phyloP scores from a whole-genome alignment of 495 filamentous ascomycete species.

The Trypethelium eluteriae region DNA sequence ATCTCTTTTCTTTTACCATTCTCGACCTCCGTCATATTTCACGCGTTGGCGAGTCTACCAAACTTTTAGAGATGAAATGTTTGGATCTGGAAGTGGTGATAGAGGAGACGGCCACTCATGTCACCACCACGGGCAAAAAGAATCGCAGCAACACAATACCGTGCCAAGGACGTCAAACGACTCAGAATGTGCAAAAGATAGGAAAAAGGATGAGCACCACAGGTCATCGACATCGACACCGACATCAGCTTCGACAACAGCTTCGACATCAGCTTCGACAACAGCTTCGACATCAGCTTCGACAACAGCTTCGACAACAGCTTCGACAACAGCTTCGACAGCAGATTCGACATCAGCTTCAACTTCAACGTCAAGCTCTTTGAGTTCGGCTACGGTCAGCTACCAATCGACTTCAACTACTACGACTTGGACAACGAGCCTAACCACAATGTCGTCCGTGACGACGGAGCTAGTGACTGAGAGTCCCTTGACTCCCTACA shows the following conservation, averaged over 20 bases:
- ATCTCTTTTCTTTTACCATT: not conserved
- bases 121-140: not conserved
- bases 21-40: not conserved
- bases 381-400: not conserved
- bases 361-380: not conserved
- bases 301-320: no score
- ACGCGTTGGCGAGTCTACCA: not conserved
- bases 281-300: no score
- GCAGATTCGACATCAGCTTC: not conserved
- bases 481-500: no score
- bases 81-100: conserved; percentile 1
- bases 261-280: no score
- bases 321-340: no score
- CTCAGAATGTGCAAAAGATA: not conserved
- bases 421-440: conserved; percentile 5
- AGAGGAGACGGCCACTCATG: not conserved
- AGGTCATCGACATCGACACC: not conserved
- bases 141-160: not conserved
- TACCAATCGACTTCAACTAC: not conserved
- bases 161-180: not conserved
- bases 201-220: not conserved
- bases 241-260: not conserved
- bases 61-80: conserved; percentile 7
- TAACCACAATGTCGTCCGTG: not conserved
- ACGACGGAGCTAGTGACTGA: not conserved